Evolutionary conservation across 495 filamentous ascomycete genomes (phyloP), one percentile per base, ranked within the genome.

Genomic region (Penicillium canariense): DNA sequence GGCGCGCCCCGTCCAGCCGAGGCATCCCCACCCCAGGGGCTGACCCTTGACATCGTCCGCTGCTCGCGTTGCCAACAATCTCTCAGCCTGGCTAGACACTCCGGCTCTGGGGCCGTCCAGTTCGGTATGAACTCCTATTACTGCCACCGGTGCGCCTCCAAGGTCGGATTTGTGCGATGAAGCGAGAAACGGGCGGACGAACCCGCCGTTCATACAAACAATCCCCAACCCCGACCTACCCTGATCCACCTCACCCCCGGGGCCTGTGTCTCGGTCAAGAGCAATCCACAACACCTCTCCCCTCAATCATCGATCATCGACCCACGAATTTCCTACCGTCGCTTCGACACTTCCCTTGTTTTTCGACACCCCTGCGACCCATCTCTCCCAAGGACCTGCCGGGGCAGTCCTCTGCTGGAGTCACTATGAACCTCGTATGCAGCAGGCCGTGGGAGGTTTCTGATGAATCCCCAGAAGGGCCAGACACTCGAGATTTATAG

Each of bases 91-190:
- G 69, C 72, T 12, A 59, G 64, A 25, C 64, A 65, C 6, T 63
- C 69, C 7, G 66, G 69, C n/a, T 63, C 74, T 36, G 83, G 81
- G 15, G 85, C 84, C 66, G 82, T 91, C 6, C 81, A 81, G 45
- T 86, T 89, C 58, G 85, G 86, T 25, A 86, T 85, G 73, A 90
- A 89, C 60, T 85, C 87, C 48, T 91, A 89, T 68, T 91, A 91
- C 65, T 91, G 87, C 72, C 81, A 78, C 49, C 82, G 86, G 26
- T 91, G 87, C 67, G 87, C 87, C 17, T 78, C 78, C 47, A 83
- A 87, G 65, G 85, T 88, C 23, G 87, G 87, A 55, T 90, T 77
- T 52, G 67, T 83, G 53, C 80, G 79, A 44, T 88, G 84, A 88
- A 56, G 23, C 43, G 5, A 3, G 25, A n/a, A 52, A 1, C 22